These are phyloP conservation scores for Endocalyx cinctus DNA, from an alignment of 2,329 filamentous ascomycete species.

Conservation along the genomic window DNA sequence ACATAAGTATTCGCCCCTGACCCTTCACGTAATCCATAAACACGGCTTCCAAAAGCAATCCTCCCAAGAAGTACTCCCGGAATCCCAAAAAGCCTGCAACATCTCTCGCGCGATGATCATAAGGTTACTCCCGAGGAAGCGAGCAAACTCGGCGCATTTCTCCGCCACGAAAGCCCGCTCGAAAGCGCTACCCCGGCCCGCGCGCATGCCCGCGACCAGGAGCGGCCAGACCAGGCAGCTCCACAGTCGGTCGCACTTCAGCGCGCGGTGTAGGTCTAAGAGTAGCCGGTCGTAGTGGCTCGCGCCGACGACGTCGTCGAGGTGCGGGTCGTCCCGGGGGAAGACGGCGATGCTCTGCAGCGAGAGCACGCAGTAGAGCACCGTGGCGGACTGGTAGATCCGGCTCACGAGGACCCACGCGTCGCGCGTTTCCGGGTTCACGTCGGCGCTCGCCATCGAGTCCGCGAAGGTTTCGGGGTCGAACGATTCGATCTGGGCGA, in stretches of 20 bases:
- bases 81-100: conserved; percentile 28
- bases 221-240: conserved; percentile 28
- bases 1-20: no score
- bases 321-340: conserved; percentile 5
- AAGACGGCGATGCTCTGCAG: conserved; percentile 24
- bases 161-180: conserved; percentile 24
- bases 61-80: conserved; percentile 27
- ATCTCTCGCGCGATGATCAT: conserved; percentile 21
- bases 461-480: conserved; percentile 22
- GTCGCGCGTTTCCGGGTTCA: conserved; percentile 8
- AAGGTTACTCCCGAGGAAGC: conserved; percentile 18
- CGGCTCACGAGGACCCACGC: conserved; percentile 26
- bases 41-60: conserved; percentile 31
- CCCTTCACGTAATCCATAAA: conserved; percentile 14
- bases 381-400: conserved; percentile 25
- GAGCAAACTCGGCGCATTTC: conserved; percentile 17
- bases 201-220: conserved; percentile 26
- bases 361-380: conserved; percentile 21
- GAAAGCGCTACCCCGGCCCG: conserved; percentile 13
- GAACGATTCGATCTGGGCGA: conserved; percentile 22
- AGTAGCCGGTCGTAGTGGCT: conserved; percentile 16
- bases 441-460: conserved; percentile 7
- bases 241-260: conserved; percentile 12
- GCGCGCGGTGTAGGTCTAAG: conserved; percentile 16
- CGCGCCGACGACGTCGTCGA: conserved; percentile 3